Percentiles rank a stretch among this genome's conserved stretches.
Conservation (phyloP, 116 monocot genomes). For the Phalaenopsis hybrid region DNA sequence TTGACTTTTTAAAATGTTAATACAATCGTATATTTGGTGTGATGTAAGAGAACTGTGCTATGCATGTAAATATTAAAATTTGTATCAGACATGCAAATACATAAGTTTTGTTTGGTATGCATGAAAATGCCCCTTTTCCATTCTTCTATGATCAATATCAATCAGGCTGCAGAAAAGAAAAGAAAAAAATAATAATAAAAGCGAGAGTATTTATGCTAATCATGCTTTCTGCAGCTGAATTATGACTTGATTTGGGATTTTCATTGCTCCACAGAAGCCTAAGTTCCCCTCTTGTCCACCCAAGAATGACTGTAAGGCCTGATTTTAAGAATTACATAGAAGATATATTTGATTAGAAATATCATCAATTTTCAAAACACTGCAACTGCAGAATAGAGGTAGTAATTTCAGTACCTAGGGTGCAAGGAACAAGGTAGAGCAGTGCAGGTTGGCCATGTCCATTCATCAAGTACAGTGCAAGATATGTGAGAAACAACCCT, state of each 20-base stretch:
- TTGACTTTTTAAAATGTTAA: too few relatives aligned
- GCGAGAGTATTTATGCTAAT: not conserved
- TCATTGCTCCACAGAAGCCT: constrained; percentile 35
- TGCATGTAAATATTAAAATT: too few relatives aligned
- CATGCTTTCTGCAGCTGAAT: not conserved
- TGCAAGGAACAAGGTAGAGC: constrained; percentile 56
- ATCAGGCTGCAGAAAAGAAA: too few relatives aligned
- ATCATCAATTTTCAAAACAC: not conserved
- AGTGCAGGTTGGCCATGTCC: constrained; percentile 64
- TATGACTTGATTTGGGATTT: constrained; percentile 2
- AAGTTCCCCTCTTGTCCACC: constrained; percentile 38
- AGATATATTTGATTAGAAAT: too few relatives aligned
- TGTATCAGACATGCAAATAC: too few relatives aligned
- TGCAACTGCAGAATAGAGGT: not conserved
- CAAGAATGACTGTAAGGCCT: constrained; percentile 35
- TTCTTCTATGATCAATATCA: too few relatives aligned
- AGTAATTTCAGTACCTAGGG: constrained; percentile 26
- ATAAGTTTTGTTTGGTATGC: too few relatives aligned
- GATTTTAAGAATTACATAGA: not conserved
- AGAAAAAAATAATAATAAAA: too few relatives aligned
- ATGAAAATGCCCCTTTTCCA: too few relatives aligned
- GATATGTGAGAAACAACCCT: constrained; percentile 56
- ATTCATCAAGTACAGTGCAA: constrained; percentile 49
- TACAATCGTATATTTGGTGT: too few relatives aligned
- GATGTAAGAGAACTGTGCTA: too few relatives aligned